Evolutionary conservation across 345 rosid genomes (phyloP).

Genomic region (Lepidium sativum): DNA sequence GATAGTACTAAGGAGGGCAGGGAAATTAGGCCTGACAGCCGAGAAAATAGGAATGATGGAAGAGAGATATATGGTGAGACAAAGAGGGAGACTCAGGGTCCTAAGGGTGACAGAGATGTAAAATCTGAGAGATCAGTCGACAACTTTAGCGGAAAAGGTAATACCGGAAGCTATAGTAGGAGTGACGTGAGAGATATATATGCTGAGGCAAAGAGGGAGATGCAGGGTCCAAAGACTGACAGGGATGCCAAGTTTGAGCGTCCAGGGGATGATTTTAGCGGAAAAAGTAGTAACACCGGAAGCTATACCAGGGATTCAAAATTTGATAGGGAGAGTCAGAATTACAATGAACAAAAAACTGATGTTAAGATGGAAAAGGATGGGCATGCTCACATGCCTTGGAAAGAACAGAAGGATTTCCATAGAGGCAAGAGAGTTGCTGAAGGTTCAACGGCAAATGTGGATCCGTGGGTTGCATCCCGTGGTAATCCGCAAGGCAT

Average conservation of each 20-base stretch:
- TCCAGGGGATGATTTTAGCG: constrained; percentile 49
- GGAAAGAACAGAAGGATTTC: constrained; percentile 87
- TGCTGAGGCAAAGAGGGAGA: constrained; percentile 46
- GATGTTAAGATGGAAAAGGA: constrained; percentile 65
- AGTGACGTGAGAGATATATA: constrained; percentile 48
- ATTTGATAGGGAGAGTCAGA: constrained; percentile 48
- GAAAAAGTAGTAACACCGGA: neutral
- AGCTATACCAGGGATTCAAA: constrained; percentile 43
- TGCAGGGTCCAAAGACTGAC: constrained; percentile 22
- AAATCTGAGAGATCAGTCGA: constrained; percentile 61
- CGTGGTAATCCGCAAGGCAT: constrained; percentile 51
- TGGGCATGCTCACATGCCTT: constrained; percentile 49
- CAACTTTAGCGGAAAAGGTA: constrained; percentile 26
- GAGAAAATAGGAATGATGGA: constrained; percentile 52
- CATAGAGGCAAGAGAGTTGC: constrained; percentile 67
- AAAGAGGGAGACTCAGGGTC: constrained; percentile 68
- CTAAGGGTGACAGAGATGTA: constrained; percentile 57
- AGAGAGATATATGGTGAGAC: constrained; percentile 52
- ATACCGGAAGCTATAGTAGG: constrained; percentile 21
- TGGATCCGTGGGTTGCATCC: constrained; percentile 57
- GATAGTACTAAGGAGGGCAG: constrained; percentile 53
- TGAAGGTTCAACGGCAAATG: constrained; percentile 47
- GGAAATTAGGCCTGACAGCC: constrained; percentile 44
- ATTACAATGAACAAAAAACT: constrained; percentile 41
- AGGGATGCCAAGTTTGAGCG: constrained; percentile 39